Evolutionary conservation across 768 basidiomycete species (phyloP).

Genomic region (Suillus subaureus): DNA sequence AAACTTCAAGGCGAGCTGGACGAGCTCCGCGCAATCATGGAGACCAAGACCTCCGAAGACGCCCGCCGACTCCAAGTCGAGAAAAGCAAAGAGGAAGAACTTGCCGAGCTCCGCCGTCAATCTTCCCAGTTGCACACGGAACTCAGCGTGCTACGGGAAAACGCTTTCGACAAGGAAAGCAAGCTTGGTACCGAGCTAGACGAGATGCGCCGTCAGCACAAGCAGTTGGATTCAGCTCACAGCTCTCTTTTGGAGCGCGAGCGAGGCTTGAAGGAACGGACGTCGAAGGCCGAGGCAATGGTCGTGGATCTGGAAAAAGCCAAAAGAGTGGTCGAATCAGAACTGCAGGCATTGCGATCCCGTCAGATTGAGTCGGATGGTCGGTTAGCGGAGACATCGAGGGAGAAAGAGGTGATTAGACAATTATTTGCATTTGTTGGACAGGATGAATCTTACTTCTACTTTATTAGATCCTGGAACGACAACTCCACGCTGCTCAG

Average conservation of each 20-base stretch:
- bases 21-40: slow-evolving; percentile 79
- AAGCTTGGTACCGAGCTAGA: slow-evolving; percentile 80
- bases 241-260: slow-evolving; percentile 66
- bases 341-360: slow-evolving; percentile 67
- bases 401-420: slow-evolving; percentile 71
- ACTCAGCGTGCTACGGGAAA: slow-evolving; percentile 62
- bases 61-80: slow-evolving; percentile 82
- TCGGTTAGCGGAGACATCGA: slow-evolving; percentile 59
- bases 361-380: slow-evolving; percentile 69
- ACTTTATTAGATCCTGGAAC: slow-evolving; percentile 63
- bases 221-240: slow-evolving; percentile 60
- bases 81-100: slow-evolving; percentile 85
- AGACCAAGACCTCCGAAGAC: slow-evolving; percentile 86
- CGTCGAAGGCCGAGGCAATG: slow-evolving; percentile 48
- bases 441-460: background rate
- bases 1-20: slow-evolving; percentile 85
- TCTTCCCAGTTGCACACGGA: slow-evolving; percentile 64
- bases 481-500: slow-evolving; percentile 71
- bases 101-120: slow-evolving; percentile 68
- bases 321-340: slow-evolving; percentile 69
- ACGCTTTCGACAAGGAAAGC: slow-evolving; percentile 65
- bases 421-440: background rate
- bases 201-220: slow-evolving; percentile 58
- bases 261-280: slow-evolving; percentile 50
- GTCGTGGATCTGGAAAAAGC: slow-evolving; percentile 66